Evolutionary conservation across 225 moss, liverwort and hornwort species (phyloP).

Genomic region (Lunularia cruciata): DNA sequence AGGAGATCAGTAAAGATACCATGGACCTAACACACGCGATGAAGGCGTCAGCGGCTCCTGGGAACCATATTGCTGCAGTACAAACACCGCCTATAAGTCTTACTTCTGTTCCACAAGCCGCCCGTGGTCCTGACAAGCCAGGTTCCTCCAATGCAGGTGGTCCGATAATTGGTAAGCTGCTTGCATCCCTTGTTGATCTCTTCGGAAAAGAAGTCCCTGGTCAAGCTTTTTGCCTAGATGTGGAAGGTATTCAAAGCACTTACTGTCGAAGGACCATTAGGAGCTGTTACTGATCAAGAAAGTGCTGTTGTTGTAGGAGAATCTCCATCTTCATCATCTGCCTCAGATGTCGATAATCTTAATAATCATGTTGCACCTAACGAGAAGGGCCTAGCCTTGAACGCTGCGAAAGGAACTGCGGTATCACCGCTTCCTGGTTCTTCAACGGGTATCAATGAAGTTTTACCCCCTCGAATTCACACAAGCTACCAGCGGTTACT

Average conservation of each 20-base stretch:
- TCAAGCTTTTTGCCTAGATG: too few relatives aligned
- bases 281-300: too few relatives aligned
- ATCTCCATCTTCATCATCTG: constrained; percentile 96
- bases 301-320: constrained; percentile 62
- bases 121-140: constrained; percentile 39
- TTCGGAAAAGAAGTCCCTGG: too few relatives aligned
- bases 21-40: constrained; percentile 64
- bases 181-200: neutral
- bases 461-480: constrained; percentile 65
- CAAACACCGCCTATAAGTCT: constrained; percentile 39
- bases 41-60: constrained; percentile 42
- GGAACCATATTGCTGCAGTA: constrained; percentile 29
- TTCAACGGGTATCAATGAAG: constrained; percentile 51
- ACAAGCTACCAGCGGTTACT: constrained; percentile 57
- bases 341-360: constrained; percentile 88
- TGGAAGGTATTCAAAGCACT: too few relatives aligned
- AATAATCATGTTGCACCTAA: constrained; percentile 66
- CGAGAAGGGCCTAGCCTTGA: constrained; percentile 50
- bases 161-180: constrained; percentile 14
- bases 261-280: too few relatives aligned
- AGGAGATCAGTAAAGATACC: constrained; percentile 65
- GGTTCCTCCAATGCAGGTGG: constrained; percentile 36
- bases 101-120: constrained; percentile 38
- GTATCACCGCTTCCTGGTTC: constrained; percentile 51
- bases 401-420: constrained; percentile 31